Base-by-base conservation (phyloP, 2,329 filamentous ascomycete genomes). In the Meredithiella fracta region DNA sequence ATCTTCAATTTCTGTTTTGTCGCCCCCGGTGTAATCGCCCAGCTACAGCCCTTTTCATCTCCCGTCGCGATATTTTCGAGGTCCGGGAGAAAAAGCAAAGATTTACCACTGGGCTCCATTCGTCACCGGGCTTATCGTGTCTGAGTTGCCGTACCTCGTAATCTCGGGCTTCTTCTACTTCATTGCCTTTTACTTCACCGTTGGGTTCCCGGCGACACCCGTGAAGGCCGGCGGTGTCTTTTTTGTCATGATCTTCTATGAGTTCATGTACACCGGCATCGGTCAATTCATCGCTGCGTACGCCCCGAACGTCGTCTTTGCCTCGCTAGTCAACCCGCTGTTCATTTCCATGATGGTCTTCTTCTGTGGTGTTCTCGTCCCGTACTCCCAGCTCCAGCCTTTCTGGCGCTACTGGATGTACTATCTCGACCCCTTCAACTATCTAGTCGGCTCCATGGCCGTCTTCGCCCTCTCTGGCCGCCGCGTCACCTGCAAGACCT, bases 311-410 rank as follows among this genome's bases (percentile, higher is more conserved):
- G 77, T 73, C 34, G 73, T 79, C 9, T 80, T 80, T 47, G 79
- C 79, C 0, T 69, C 76, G 0, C 69, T 82, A 3, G 72, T 73
- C 59, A 81, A 80, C 60, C 77, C 77, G 0, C 63, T 82, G 0
- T 54, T 81, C 9, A 67, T 82, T 56, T 72, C 74, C 63, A 65
- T 79, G 42, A 70, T 87, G 2, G 73, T 86, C 7, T 77, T 76
- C 1, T 89, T 90, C 70, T 88, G 83, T 62, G 85, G 85, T 60
- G 82, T 89, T 1, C 71, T 87, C 3, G 84, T 88, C 0, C 83
- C 84, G 0, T 86, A 82, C 60, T 62, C 62, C 0, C 73, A 74
- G 25, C 73, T 89, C 22, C 76, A 79, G 7, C 62, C 66, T 0
- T 88, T 88, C 66, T 89, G 85, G 85, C 69, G 71, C 23, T 75